phyloP scores from a whole-genome alignment of 192 early-diverging fungal species.

The Entomortierella lignicola region DNA sequence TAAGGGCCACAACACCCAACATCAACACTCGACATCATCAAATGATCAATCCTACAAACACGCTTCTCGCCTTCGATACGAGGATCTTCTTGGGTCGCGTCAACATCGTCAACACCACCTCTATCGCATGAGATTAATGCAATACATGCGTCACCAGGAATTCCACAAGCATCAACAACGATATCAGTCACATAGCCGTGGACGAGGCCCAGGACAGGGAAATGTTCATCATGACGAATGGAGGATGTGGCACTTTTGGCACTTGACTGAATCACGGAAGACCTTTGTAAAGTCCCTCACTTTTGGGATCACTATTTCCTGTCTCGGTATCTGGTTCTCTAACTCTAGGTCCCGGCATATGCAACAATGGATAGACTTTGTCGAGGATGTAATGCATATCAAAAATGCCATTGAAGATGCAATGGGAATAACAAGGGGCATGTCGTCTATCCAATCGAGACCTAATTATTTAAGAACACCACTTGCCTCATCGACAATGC shows the following conservation, averaged over 20 bases:
- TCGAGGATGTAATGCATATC: neutral
- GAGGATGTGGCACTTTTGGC: conserved; percentile 10
- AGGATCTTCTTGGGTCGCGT: conserved; percentile 17
- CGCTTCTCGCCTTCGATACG: conserved; percentile 9
- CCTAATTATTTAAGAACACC: neutral
- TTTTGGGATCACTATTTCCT: neutral
- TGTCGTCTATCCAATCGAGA: neutral
- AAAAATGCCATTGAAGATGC: neutral
- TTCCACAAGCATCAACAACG: neutral
- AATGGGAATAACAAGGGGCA: neutral
- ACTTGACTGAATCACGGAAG: neutral
- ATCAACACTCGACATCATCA: neutral
- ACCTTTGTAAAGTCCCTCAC: neutral
- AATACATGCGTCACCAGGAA: conserved; percentile 16
- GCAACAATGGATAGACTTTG: neutral
- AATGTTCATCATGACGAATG: conserved; percentile 1
- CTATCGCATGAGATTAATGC: conserved; percentile 5
- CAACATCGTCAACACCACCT: conserved; percentile 10
- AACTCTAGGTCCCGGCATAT: neutral
- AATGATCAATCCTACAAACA: neutral
- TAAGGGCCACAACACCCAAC: neutral
- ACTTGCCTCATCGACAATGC: neutral
- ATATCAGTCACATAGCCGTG: neutral
- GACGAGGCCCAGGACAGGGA: neutral
- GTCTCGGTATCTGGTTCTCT: neutral